Conservation (phyloP, 2,329 filamentous ascomycete species). For the Ophiosphaerella narmari region DNA sequence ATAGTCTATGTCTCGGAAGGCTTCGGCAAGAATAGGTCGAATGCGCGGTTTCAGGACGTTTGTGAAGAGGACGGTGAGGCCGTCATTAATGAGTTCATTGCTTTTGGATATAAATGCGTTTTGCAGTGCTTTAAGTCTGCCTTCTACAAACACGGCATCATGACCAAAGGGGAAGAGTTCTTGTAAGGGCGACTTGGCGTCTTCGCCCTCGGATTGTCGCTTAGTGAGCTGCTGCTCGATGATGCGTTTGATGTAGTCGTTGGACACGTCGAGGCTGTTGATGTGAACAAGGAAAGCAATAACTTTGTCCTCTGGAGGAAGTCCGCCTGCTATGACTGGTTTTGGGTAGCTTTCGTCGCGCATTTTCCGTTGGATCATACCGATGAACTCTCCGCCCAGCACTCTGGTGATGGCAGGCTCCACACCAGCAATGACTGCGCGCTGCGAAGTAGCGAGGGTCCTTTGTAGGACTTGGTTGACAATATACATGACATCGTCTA, state of each 20-base stretch:
- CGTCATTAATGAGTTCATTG: slow-evolving; percentile 80
- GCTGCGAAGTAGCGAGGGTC: slow-evolving; percentile 83
- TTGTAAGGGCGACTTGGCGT: slow-evolving; percentile 45
- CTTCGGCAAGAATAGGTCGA: slow-evolving; percentile 80
- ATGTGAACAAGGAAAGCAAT: slow-evolving; percentile 89
- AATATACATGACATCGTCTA: slow-evolving; percentile 99
- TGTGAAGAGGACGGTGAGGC: slow-evolving; percentile 82
- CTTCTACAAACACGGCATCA: slow-evolving; percentile 72
- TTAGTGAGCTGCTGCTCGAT: slow-evolving; percentile 67
- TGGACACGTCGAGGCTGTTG: slow-evolving; percentile 92
- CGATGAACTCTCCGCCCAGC: slow-evolving; percentile 86
- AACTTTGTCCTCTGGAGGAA: slow-evolving; percentile 86
- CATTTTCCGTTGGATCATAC: slow-evolving; percentile 98
- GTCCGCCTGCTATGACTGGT: slow-evolving; percentile 73
- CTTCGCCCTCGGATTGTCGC: slow-evolving; percentile 46
- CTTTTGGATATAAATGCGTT: slow-evolving; percentile 76
- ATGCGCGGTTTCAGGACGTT: slow-evolving; percentile 85
- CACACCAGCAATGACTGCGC: slow-evolving; percentile 75
- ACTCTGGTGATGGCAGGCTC: slow-evolving; percentile 79
- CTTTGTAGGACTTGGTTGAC: slow-evolving; percentile 89
- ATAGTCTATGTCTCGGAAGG: slow-evolving; percentile 93
- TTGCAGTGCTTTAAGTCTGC: slow-evolving; percentile 70
- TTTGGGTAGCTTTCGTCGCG: slow-evolving; percentile 92
- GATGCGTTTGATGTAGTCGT: slow-evolving; percentile 88
- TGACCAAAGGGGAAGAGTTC: slow-evolving; percentile 80